A percentile compares a stretch with the other conserved stretches of the same genome.
phyloP scores from a whole-genome alignment of 2,329 filamentous ascomycete genomes.

The Venturia carpophila region DNA sequence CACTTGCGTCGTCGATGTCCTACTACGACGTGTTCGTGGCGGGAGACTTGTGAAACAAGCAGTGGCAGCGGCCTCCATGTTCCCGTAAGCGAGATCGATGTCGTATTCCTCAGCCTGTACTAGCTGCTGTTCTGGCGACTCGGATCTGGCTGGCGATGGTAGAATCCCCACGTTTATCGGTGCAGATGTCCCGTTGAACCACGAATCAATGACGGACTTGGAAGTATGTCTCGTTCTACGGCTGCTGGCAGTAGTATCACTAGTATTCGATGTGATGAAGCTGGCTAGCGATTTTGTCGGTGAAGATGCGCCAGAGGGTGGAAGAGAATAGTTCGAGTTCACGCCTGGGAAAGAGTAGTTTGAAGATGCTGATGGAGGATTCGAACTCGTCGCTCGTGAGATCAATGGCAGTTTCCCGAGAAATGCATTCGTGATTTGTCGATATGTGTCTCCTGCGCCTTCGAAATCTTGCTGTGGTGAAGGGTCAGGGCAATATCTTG shows the following conservation, averaged over 20 bases:
- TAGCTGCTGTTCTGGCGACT: not conserved
- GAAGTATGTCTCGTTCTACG: slow-evolving; percentile 3
- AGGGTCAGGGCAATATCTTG: not conserved
- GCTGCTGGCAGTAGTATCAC: slow-evolving; percentile 12
- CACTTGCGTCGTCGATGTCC: not conserved
- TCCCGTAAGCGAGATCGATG: not conserved
- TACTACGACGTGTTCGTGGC: not conserved
- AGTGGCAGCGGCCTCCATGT: not conserved
- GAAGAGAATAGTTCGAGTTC: not conserved
- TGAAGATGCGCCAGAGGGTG: slow-evolving; percentile 10
- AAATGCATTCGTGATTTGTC: slow-evolving; percentile 7
- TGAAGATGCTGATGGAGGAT: not conserved
- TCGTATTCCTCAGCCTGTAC: not conserved
- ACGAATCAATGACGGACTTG: slow-evolving; percentile 10
- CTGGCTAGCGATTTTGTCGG: slow-evolving; percentile 16
- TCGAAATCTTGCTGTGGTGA: not conserved
- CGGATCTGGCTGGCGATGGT: not conserved
- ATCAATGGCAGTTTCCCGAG: slow-evolving; percentile 1
- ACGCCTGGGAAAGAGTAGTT: not conserved
- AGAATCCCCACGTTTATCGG: not conserved
- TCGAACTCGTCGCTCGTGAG: not conserved
- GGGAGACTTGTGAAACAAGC: not conserved
- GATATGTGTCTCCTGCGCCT: not conserved
- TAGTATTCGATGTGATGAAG: slow-evolving; percentile 15
- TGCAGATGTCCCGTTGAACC: slow-evolving; percentile 15